Conservation (phyloP, 768 basidiomycete genomes). For the Tulasnella sp. region DNA sequence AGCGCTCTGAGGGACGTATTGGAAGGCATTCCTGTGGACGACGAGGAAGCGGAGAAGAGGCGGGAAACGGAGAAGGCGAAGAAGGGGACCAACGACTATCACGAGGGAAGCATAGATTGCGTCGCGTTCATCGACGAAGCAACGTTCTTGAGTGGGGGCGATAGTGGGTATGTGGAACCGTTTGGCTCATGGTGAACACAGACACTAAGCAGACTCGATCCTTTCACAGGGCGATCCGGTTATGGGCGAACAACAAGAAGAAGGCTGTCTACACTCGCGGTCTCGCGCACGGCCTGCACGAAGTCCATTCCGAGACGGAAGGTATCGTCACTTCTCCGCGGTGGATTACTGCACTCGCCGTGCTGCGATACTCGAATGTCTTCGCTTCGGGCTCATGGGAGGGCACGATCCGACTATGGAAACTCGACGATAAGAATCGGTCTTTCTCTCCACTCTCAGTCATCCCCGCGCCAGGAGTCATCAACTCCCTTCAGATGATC, state of each 20-base stretch:
- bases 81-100: slow-evolving; percentile 35
- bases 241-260: slow-evolving; percentile 90
- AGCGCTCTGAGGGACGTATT: slow-evolving; percentile 69
- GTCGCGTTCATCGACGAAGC: slow-evolving; percentile 93
- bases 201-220: not conserved
- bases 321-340: slow-evolving; percentile 66
- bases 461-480: slow-evolving; percentile 59
- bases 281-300: slow-evolving; percentile 78
- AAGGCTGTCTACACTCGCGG: slow-evolving; percentile 84
- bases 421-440: slow-evolving; percentile 65
- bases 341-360: slow-evolving; percentile 82
- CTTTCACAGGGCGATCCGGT: slow-evolving; percentile 62
- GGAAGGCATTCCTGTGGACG: slow-evolving; percentile 58
- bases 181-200: not conserved
- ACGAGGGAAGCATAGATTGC: slow-evolving; percentile 87
- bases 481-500: slow-evolving; percentile 84
- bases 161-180: slow-evolving; percentile 73
- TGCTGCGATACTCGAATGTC: slow-evolving; percentile 78
- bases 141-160: slow-evolving; percentile 87
- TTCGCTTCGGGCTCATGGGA: slow-evolving; percentile 96
- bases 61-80: slow-evolving; percentile 21
- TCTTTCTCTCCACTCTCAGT: slow-evolving; percentile 60
- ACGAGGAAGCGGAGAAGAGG: slow-evolving; percentile 23
- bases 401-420: slow-evolving; percentile 82
- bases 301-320: slow-evolving; percentile 58